Evolutionary conservation across 371 early-diverging fungal species (phyloP), one percentile per base, ranked within the genome.

Genomic region (Haplosporangium sp.): DNA sequence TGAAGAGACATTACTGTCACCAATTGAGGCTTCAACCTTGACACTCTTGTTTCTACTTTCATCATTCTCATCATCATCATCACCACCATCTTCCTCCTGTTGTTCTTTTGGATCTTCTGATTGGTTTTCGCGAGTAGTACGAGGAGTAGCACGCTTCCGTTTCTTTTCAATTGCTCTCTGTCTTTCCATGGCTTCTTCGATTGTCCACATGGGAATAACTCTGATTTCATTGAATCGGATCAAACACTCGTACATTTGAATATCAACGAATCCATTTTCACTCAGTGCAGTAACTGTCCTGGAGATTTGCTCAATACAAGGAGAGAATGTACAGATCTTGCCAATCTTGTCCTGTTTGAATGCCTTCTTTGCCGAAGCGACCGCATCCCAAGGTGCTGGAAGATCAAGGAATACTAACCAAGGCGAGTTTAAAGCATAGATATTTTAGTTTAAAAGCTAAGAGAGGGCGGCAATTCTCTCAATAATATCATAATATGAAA

Each of bases 341-440:
- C 96, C 96, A 20, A 93, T 90, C 15, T 89, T 85, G 65, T 91
- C 87, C 74, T 91, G 89, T 68, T 94, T 90, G 65, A 98, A 92
- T 0, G 97, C 93, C 58, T 84, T 83, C 76, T 95, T 96, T 10
- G 98, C 96, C 2, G 92, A 83, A 1, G 84, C 89, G 50, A 98
- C 87, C 0, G 97, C 97, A 15, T 96, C 95, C 98, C 99, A 98
- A 37, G 99, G 99, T 17, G 96, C 94, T 9, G 99, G 99, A 68
- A 98, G 85, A 87, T 98, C 99, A 65, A 98, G 86, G 81, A 98
- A 98, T 34, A 97, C 98, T 91, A 42, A 40, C 9, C 11, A 34
- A 57, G 19, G 4, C 4, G 34, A 53, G n/a, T 53, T 20, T 8
- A 17, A 20, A 53, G 53, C 53, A 17, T 44, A 44, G 44, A 44